These are phyloP conservation scores for Ascocoryne sarcoides DNA, from an alignment of 2,329 filamentous ascomycete genomes.

Conservation along the genomic window DNA sequence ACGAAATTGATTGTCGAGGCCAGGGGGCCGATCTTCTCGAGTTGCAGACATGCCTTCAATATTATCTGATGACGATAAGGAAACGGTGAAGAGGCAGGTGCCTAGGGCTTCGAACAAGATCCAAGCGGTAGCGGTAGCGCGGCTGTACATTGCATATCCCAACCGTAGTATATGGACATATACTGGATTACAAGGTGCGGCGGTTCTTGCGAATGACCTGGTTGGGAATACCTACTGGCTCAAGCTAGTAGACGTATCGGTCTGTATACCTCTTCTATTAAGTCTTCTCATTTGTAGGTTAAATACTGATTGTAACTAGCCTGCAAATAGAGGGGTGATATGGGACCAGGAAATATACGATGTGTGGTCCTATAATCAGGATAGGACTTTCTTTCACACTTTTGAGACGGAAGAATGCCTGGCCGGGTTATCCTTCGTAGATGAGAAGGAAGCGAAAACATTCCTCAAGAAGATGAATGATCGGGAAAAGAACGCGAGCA, in stretches of 20 bases:
- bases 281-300: neutral
- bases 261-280: conserved; percentile 37
- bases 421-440: conserved; percentile 82
- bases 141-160: conserved; percentile 88
- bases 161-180: conserved; percentile 83
- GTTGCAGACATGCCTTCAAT: conserved; percentile 36
- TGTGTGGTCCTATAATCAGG: conserved; percentile 88
- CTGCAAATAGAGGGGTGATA: conserved; percentile 73
- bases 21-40: too few relatives aligned
- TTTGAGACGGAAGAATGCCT: conserved; percentile 93
- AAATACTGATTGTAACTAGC: conserved; percentile 36
- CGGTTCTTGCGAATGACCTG: conserved; percentile 84
- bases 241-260: conserved; percentile 94
- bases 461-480: conserved; percentile 98
- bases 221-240: conserved; percentile 96
- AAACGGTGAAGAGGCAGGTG: conserved; percentile 88
- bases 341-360: conserved; percentile 99
- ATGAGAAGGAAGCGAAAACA: conserved; percentile 94
- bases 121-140: conserved; percentile 85
- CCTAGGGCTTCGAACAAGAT: conserved; percentile 97
- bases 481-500: conserved; percentile 89
- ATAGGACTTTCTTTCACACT: conserved; percentile 93
- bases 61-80: conserved; percentile 87
- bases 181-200: conserved; percentile 85
- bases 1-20: too few relatives aligned